Percentiles rank a stretch among this genome's conserved stretches.
These are phyloP conservation scores for Sporothrix curviconia DNA, from an alignment of 2,329 filamentous ascomycete species.

Conservation along the genomic window DNA sequence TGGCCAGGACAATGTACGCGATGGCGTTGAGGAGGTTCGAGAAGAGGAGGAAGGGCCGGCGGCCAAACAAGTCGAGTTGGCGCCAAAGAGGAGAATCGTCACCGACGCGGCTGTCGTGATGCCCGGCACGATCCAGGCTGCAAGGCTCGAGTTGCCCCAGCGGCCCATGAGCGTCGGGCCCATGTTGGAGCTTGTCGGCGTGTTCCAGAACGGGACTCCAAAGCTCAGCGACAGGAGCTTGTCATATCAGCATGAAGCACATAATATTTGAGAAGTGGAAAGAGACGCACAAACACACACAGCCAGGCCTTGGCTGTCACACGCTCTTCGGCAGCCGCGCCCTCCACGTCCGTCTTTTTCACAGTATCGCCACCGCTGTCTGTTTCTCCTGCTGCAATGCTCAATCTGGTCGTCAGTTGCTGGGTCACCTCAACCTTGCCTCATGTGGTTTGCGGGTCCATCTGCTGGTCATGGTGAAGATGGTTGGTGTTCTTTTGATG, in stretches of 20 bases:
- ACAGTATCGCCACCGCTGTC: neutral
- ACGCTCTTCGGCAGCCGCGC: neutral
- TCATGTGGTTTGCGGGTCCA: neutral
- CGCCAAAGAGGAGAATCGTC: neutral
- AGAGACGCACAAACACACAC: neutral
- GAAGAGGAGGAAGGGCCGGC: conserved; percentile 11
- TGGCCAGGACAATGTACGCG: conserved; percentile 8
- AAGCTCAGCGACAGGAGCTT: conserved; percentile 3
- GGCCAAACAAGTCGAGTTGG: conserved; percentile 14
- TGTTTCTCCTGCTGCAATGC: neutral
- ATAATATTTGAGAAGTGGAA: neutral
- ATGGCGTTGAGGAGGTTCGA: conserved; percentile 7
- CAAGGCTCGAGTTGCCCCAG: neutral
- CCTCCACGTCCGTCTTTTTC: neutral
- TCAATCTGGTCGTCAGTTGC: conserved; percentile 36
- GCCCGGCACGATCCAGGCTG: neutral
- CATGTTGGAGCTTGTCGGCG: conserved; percentile 1
- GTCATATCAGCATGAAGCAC: too few species aligned
- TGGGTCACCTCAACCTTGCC: conserved; percentile 22
- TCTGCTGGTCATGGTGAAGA: neutral
- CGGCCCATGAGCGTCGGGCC: neutral
- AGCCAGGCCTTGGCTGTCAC: neutral
- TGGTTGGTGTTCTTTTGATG: neutral
- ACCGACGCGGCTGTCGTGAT: conserved; percentile 2
- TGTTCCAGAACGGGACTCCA: neutral